Evolutionary conservation across 495 filamentous ascomycete genomes (phyloP), one percentile per base, ranked within the genome.

Genomic region (Podospora appendiculata): DNA sequence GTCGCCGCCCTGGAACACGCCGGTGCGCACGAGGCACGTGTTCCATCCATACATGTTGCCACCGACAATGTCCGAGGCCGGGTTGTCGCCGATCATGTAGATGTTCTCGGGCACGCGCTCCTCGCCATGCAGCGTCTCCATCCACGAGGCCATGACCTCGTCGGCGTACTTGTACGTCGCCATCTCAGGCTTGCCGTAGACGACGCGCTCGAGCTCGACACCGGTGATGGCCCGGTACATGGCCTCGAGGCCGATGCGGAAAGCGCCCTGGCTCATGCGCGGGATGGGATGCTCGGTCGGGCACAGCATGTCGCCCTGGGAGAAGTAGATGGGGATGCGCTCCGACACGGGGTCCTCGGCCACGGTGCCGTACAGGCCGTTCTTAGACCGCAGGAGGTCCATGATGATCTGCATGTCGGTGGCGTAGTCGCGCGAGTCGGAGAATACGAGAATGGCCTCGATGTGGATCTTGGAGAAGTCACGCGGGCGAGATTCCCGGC

Each of bases 21-120:
- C 76, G 0, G 75, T 69, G 19, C 86, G 82, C 52, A 97, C 89
- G 59, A 95, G 85, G 45, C 78, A 77, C n/a, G 86, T 89, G 69
- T 89, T 89, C 86, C 86, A 89, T 50, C 84, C 83, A 70, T 90
- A 87, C 76, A 85, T 84, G 72, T 89, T 89, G 50, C 86, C 85
- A 54, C 86, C 85, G 57, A 87, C 74, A 63, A 90, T 89, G 63
- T 89, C 85, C 33, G 83, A 87, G 33, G 83, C 83, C 14, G 85
- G 86, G 71, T 89, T 89, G 70, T 90, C 86, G 57, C 86, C 86
- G 38, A 90, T 71, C 86, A 90, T 90, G 78, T 90, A 89, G 63
- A 89, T 70, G 68, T 89, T 87, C 59, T 80, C 59, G 8, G 86
- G 86, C 3, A 90, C 70, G 38, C 67, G 71, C 69, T 84, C 79